phyloP scores from a whole-genome alignment of 306 rosid genomes.

The Argentina anserina region DNA sequence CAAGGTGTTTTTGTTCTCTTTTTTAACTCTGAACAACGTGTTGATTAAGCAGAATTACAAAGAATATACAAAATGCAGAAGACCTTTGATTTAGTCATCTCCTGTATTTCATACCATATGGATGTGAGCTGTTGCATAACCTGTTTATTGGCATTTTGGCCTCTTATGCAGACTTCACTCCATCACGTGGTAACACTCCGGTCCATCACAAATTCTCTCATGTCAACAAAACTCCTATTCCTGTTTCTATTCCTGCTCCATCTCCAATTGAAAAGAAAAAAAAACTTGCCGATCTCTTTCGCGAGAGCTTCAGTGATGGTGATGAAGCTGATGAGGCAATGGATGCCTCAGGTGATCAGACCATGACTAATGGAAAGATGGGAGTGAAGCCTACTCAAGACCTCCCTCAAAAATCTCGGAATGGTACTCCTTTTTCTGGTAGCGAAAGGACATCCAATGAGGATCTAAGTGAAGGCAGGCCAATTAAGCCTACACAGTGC shows the following conservation, averaged over 20 bases:
- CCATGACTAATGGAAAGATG: conserved; percentile 18
- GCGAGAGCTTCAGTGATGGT: conserved; percentile 46
- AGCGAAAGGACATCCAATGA: conserved; percentile 57
- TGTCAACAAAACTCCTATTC: conserved; percentile 31
- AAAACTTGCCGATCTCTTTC: conserved; percentile 67
- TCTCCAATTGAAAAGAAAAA: conserved; percentile 62
- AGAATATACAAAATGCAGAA: conserved; percentile 15
- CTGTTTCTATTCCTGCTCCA: conserved; percentile 30
- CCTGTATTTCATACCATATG: not conserved
- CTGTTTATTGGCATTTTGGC: conserved; percentile 15
- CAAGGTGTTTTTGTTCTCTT: too few species aligned
- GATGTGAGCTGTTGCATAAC: not conserved
- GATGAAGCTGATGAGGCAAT: conserved; percentile 16
- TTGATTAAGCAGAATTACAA: not conserved
- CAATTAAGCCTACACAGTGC: conserved; percentile 48
- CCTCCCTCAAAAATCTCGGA: conserved; percentile 44
- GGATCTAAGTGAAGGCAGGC: conserved; percentile 31
- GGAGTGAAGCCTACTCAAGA: conserved; percentile 37
- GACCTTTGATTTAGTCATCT: not conserved
- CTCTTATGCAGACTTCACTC: conserved; percentile 60
- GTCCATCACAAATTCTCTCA: conserved; percentile 43
- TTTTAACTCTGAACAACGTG: too few species aligned
- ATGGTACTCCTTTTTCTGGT: conserved; percentile 51
- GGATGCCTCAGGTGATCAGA: not conserved
- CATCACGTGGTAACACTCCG: conserved; percentile 82